Base-by-base conservation (phyloP, 257 asterid genomes). In the Fraxinus pennsylvanica region DNA sequence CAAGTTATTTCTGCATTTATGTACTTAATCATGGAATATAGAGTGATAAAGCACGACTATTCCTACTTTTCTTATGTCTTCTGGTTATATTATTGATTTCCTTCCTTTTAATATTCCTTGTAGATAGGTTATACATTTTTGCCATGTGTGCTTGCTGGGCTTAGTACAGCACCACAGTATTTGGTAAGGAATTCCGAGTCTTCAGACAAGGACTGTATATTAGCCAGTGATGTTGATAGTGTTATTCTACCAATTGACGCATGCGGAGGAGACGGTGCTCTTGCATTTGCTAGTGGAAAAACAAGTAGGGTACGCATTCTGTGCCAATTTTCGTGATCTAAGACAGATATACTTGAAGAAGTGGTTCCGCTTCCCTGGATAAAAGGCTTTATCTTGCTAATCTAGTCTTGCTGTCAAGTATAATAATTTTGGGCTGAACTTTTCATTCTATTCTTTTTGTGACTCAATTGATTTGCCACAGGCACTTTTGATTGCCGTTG, bases 121-220 rank as follows among this genome's bases (percentile, higher is more conserved):
- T 95, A 94, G 98, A 87, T 89, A 45, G 98, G 97, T 80, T 88
- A 90, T 85, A 92, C 98, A 38, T 92, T 94, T 92, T 87, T 94
- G 94, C 98, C 98, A n/a, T 94, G 97, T 83, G 98, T 94, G 76
- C 96, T 94, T 74, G 94, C 97, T 75, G 98, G 97, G 72, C 93
- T 94, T 32, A 88, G 92, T 81, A 81, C 79, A 67, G 98, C 98
- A 45, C 97, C 98, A 3, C 98, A 90, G 79, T 94, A 92, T 88
- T 43, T 84, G 59, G 81, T 80, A 76, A 75, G 72, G 65, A 78
- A 75, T 38, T 83, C 87, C 54, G 81, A 21, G 59, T 81, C 84
- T 33, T 45, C 57, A n/a, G 86, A 78, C 36, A 86, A 72, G 29
- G 80, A 85, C 50, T 81, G 91, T 76, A 86, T 92, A 75, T 84